Evolutionary conservation across 441 rosid species (phyloP).

Genomic region (Arabidopsis hybrid): DNA sequence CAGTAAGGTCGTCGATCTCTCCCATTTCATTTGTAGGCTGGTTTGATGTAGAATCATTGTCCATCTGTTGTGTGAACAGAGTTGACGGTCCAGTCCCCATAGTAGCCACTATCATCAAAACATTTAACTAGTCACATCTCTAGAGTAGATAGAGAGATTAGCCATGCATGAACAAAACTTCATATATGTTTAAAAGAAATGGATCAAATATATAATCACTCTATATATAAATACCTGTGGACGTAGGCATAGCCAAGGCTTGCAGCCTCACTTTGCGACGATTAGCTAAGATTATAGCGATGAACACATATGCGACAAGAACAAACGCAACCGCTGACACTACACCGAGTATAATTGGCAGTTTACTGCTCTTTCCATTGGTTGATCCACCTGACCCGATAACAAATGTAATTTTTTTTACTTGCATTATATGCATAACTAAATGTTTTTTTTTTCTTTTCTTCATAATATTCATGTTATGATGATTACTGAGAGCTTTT

Average conservation of each 20-base stretch:
- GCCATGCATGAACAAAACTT: not conserved
- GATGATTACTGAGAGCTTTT: not conserved
- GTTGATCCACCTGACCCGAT: constrained; percentile 24
- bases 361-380: constrained; percentile 15
- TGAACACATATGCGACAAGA: not conserved
- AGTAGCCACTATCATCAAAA: constrained; percentile 16
- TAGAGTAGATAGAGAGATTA: not conserved
- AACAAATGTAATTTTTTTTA: not conserved
- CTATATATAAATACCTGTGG: constrained; percentile 22
- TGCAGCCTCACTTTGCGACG: constrained; percentile 13
- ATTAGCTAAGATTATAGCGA: not conserved
- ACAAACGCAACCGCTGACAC: not conserved
- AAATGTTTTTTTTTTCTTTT: not conserved
- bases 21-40: constrained; percentile 16
- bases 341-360: constrained; percentile 33
- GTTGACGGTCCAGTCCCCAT: constrained; percentile 4
- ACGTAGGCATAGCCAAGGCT: not conserved
- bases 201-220: not conserved
- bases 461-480: not conserved
- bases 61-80: constrained; percentile 6
- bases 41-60: not conserved
- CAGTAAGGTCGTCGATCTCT: constrained; percentile 15
- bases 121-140: constrained; percentile 5
- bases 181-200: not conserved
- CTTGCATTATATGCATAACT: not conserved